phyloP scores from a whole-genome alignment of 1,139 yeast species.

The Geotrichum cucujoidarum region DNA sequence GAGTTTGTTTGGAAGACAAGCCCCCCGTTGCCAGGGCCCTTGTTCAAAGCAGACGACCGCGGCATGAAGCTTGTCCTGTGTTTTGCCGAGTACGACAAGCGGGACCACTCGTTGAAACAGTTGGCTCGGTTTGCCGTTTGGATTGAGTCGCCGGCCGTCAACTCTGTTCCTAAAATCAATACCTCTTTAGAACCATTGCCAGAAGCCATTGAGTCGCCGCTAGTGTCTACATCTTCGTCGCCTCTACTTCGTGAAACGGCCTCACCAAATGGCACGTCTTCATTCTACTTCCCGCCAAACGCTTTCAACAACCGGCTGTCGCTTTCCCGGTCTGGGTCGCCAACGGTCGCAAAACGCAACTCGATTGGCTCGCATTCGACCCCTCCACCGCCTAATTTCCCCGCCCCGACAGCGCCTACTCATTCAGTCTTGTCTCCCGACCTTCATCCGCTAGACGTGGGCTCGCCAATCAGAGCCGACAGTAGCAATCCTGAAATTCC shows the following conservation, averaged over 20 bases:
- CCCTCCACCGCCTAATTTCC: constrained; percentile 11
- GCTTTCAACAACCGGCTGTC: not conserved
- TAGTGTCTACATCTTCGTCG: constrained; percentile 12
- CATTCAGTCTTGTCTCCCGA: not conserved
- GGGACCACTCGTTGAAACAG: constrained; percentile 35
- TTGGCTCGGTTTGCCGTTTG: constrained; percentile 37
- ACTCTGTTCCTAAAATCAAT: constrained; percentile 7
- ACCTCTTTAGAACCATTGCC: constrained; percentile 9
- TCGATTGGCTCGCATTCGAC: constrained; percentile 6
- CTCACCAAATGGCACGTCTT: not conserved
- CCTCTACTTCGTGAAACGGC: constrained; percentile 11
- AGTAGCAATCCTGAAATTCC: not conserved
- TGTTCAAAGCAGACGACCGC: constrained; percentile 19
- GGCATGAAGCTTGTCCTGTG: constrained; percentile 29
- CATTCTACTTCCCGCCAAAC: constrained; percentile 5
- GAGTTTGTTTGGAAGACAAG: constrained; percentile 32
- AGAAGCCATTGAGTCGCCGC: constrained; percentile 15
- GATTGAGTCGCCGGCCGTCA: constrained; percentile 24
- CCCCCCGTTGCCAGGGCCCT: constrained; percentile 11
- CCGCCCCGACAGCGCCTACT: constrained; percentile 9
- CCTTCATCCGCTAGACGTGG: not conserved
- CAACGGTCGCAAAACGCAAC: constrained; percentile 8
- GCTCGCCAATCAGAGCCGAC: not conserved
- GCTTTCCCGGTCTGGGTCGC: constrained; percentile 9
- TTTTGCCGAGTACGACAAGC: constrained; percentile 40